Percentiles rank a stretch among this genome's conserved stretches.
These are phyloP conservation scores for Astrephomene gubernaculifera DNA, from an alignment of 139 green algal species.

Conservation along the genomic window DNA sequence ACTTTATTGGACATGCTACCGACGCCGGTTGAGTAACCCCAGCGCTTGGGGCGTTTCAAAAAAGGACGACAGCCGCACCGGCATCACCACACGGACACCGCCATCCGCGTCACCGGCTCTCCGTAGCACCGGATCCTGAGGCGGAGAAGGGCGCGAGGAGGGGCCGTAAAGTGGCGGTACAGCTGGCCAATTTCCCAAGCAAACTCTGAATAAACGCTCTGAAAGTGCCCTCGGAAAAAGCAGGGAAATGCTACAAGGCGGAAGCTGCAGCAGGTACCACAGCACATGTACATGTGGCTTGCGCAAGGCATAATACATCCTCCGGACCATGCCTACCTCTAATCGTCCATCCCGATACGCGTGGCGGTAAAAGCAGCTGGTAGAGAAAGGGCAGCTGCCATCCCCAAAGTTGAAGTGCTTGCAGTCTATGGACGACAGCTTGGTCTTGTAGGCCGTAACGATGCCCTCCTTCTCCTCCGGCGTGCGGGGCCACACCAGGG, in stretches of 20 bases:
- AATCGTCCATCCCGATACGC: conserved; percentile 69
- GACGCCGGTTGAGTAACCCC: conserved; percentile 11
- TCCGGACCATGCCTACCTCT: conserved; percentile 33
- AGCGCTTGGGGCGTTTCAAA: conserved; percentile 15
- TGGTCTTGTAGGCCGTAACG: conserved; percentile 64
- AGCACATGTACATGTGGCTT: too few relatives aligned
- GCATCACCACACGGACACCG: conserved; percentile 35
- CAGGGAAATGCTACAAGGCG: too few relatives aligned
- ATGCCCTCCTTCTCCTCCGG: conserved; percentile 68
- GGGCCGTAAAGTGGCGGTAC: too few relatives aligned
- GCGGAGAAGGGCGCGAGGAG: neutral
- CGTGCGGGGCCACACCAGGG: conserved; percentile 70
- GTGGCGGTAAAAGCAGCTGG: conserved; percentile 89
- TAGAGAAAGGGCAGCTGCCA: conserved; percentile 84
- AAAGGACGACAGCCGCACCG: conserved; percentile 45
- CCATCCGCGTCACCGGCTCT: conserved; percentile 32
- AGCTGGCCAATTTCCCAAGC: too few relatives aligned
- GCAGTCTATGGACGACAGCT: conserved; percentile 68
- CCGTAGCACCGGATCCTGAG: conserved; percentile 18
- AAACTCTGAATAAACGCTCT: too few relatives aligned
- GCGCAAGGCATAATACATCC: too few relatives aligned
- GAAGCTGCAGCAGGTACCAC: too few relatives aligned
- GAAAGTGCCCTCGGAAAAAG: too few relatives aligned
- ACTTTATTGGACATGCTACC: neutral
- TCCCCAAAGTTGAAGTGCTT: conserved; percentile 62